These are phyloP conservation scores for Amphicarpaea edgeworthii DNA, from an alignment of 306 rosid genomes.

Conservation along the genomic window DNA sequence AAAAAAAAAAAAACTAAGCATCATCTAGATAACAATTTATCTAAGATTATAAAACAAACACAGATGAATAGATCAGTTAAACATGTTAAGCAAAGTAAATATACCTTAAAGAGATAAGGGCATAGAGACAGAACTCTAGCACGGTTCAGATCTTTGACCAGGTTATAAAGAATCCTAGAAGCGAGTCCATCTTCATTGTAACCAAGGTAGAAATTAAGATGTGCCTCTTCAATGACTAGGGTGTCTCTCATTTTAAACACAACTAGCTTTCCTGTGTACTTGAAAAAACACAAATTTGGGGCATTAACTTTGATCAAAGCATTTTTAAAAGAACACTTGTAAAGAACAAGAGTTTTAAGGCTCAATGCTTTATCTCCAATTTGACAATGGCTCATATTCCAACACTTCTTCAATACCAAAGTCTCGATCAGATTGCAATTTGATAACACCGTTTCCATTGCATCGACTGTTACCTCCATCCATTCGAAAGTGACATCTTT, in stretches of 20 bases:
- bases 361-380: neutral
- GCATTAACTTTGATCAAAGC: constrained; percentile 7
- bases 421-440: constrained; percentile 6
- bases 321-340: neutral
- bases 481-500: constrained; percentile 24
- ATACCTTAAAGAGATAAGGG: constrained; percentile 10
- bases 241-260: neutral
- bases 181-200: no score
- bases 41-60: no score
- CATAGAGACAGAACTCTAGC: constrained; percentile 21
- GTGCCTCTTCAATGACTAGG: constrained; percentile 7
- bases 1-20: no score
- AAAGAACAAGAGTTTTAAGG: constrained; percentile 22
- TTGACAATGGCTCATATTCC: neutral
- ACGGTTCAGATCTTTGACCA: neutral
- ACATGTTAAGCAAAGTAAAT: neutral
- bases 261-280: neutral
- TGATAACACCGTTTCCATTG: neutral
- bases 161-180: no score
- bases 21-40: no score
- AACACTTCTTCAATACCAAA: constrained; percentile 22
- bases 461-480: neutral
- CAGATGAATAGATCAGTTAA: no score
- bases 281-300: constrained; percentile 10
- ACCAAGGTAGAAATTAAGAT: constrained; percentile 23